Percentiles rank a stretch among this genome's conserved stretches.
Evolutionary conservation across 306 rosid genomes (phyloP).

Genomic region (Dryas alaskensis): DNA sequence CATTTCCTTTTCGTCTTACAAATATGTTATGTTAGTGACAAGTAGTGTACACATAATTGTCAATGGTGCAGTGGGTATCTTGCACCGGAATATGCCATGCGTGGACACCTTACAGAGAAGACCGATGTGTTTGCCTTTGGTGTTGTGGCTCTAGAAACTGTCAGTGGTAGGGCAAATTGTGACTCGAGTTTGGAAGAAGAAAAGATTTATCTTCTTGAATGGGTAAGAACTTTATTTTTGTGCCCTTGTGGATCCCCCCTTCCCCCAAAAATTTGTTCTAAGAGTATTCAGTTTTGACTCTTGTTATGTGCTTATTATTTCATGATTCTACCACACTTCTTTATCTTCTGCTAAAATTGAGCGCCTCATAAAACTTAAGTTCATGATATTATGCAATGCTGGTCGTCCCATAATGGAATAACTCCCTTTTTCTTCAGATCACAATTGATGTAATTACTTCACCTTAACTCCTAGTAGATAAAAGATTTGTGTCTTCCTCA

Average conservation of each 20-base stretch:
- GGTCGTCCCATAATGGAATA: too few relatives aligned
- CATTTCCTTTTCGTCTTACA: not conserved
- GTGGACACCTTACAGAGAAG: slow-evolving; percentile 83
- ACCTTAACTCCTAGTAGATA: too few relatives aligned
- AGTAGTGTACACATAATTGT: slow-evolving; percentile 7
- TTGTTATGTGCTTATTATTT: not conserved
- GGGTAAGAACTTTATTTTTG: slow-evolving; percentile 42
- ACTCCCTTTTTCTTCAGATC: too few relatives aligned
- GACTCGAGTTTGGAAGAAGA: slow-evolving; percentile 56
- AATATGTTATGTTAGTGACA: not conserved
- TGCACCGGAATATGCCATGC: slow-evolving; percentile 91
- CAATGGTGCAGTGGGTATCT: slow-evolving; percentile 64
- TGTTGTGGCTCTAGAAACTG: slow-evolving; percentile 71
- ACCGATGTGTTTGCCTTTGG: slow-evolving; percentile 85
- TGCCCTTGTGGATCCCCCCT: not conserved
- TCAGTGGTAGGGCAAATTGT: slow-evolving; percentile 71
- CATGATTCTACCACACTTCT: not conserved
- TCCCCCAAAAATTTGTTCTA: not conserved
- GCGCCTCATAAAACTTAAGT: too few relatives aligned
- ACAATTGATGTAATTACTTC: too few relatives aligned
- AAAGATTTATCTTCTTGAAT: slow-evolving; percentile 66
- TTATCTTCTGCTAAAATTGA: not conserved
- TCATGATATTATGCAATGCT: too few relatives aligned
- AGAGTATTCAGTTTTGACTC: not conserved
- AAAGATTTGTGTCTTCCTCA: too few relatives aligned